Percentiles rank a stretch among this genome's conserved stretches.
These are phyloP conservation scores for Erigeron canadensis DNA, from an alignment of 129 eudicot genomes.

Conservation along the genomic window DNA sequence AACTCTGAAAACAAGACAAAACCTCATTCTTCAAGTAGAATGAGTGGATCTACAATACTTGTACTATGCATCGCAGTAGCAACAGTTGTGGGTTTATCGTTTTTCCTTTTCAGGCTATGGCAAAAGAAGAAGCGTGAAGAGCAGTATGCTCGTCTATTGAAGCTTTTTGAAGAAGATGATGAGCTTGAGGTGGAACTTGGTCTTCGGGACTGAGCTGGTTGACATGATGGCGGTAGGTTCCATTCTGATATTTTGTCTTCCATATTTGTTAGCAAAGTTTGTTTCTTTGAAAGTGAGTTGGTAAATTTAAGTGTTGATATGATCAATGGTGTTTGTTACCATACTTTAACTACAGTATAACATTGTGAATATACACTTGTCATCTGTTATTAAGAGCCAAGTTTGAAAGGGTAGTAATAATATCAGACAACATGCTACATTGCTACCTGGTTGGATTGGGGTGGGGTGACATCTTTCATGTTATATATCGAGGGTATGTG, in stretches of 20 bases:
- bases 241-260: neutral
- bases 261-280: neutral
- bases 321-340: neutral
- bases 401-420: neutral
- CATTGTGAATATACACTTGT: neutral
- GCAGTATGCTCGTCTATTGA: conserved; percentile 85
- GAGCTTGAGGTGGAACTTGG: conserved; percentile 97
- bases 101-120: conserved; percentile 77
- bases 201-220: conserved; percentile 66
- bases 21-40: conserved; percentile 46
- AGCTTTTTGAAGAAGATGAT: conserved; percentile 96
- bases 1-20: conserved; percentile 45
- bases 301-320: neutral
- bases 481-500: neutral
- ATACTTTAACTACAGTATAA: neutral
- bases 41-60: conserved; percentile 53
- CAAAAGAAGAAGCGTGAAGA: conserved; percentile 95
- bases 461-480: too few relatives aligned
- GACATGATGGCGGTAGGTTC: conserved; percentile 38
- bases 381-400: neutral
- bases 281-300: neutral
- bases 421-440: neutral
- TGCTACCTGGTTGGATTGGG: neutral
- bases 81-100: conserved; percentile 52
- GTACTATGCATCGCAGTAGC: conserved; percentile 52